Evolutionary conservation across 2,329 filamentous ascomycete species (phyloP), one percentile per base, ranked within the genome.

Genomic region (Pseudocercospora crystallina): DNA sequence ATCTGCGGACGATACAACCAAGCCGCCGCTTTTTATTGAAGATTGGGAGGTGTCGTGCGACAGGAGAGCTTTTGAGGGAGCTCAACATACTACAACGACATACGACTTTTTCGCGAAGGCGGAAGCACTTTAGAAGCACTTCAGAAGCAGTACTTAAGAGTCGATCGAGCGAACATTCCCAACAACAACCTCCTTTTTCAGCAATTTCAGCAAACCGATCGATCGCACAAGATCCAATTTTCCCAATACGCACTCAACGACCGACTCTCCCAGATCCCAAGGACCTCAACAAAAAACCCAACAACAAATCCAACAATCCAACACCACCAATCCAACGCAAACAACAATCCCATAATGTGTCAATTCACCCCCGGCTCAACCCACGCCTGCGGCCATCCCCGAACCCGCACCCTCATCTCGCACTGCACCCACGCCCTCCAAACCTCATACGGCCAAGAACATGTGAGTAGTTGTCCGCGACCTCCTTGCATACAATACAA

Each of bases 381-480:
- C 12, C 47, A 54, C 47, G 43, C 51, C 12, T 54, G 51, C 38
- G 47, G 40, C 4, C 51, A 54, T 32, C 33, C 51, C 2, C 33
- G 51, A n/a, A 54, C 51, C 17, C 33, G 47, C 40, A 50, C 47
- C 5, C 33, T 50, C 11, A 38, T 43, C 3, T 29, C 40, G 17
- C 34, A 33, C 35, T 51, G 42, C 20, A n/a, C 41, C 3, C 20
- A 26, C 20, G 20, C 20, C 20, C 20, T 26, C 4, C 20, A 26
- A 26, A 26, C 20, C 20, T 26, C 20, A 3, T 26, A 26, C 20
- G 20, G 20, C 20, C 20, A 26, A 29, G 33, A n/a, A 5, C 9
- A 11, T 13, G 36, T 17, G 5, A 29, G 10, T 9, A 37, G 9
- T 30, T 43, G 41, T 26, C 41, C 29, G 8, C 33, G 31, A 35